phyloP scores from a whole-genome alignment of 768 basidiomycete species.

The Filobasidium wieringae region DNA sequence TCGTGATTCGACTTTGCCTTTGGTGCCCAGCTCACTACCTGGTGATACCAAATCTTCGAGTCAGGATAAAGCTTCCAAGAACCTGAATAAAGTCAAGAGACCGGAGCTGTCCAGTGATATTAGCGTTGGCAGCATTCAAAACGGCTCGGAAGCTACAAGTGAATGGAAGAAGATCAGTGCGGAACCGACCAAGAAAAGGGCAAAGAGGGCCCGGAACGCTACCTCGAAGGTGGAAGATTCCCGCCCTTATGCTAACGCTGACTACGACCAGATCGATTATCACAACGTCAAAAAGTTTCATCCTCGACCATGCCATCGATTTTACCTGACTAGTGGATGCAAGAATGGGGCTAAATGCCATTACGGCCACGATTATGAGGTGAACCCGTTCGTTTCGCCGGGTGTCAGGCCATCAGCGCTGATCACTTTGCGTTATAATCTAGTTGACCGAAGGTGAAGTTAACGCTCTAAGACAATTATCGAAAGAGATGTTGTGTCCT shows the following conservation, averaged over 20 bases:
- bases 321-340: neutral
- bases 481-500: constrained; percentile 10
- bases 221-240: neutral
- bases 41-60: too few relatives aligned
- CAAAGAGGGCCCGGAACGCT: too few relatives aligned
- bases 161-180: too few relatives aligned
- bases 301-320: constrained; percentile 4
- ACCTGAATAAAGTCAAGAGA: too few relatives aligned
- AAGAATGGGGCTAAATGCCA: constrained; percentile 1
- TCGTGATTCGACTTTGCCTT: too few relatives aligned
- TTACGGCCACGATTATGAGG: constrained; percentile 7
- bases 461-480: neutral
- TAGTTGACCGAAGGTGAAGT: constrained; percentile 2
- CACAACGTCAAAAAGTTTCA: neutral
- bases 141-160: too few relatives aligned
- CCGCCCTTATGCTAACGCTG: neutral
- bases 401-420: neutral
- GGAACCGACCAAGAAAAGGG: too few relatives aligned
- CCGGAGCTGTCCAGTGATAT: too few relatives aligned
- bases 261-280: constrained; percentile 1
- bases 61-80: too few relatives aligned
- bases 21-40: too few relatives aligned
- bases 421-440: neutral
- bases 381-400: neutral
- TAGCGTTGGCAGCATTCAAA: too few relatives aligned